Evolutionary conservation across 805 yeast genomes (phyloP).

Genomic region (Dipodascopsis uninucleata): DNA sequence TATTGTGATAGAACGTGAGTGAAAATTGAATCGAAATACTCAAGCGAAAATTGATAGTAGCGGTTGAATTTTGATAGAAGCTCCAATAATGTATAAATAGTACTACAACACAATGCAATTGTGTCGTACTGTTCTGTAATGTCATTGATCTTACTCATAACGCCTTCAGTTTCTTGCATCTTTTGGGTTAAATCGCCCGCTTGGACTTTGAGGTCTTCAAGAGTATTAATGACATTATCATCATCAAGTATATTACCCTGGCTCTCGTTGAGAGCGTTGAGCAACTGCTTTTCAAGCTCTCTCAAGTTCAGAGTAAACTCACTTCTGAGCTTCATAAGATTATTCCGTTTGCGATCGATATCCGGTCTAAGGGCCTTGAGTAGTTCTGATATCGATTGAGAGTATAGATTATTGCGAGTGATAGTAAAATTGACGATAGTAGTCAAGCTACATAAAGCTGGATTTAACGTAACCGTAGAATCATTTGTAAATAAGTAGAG

Average conservation of each 20-base stretch:
- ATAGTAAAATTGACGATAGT: slow-evolving; percentile 65
- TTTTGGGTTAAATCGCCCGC: slow-evolving; percentile 51
- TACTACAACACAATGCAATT: slow-evolving; percentile 54
- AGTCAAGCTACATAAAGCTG: slow-evolving; percentile 61
- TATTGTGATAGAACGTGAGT: slow-evolving; percentile 31
- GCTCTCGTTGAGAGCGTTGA: slow-evolving; percentile 54
- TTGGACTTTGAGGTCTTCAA: slow-evolving; percentile 65
- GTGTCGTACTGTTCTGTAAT: slow-evolving; percentile 48
- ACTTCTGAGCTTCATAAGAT: slow-evolving; percentile 52
- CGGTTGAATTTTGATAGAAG: slow-evolving; percentile 42
- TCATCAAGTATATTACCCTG: slow-evolving; percentile 66
- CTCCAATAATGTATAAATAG: slow-evolving; percentile 48
- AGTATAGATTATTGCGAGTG: slow-evolving; percentile 63
- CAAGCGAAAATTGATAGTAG: slow-evolving; percentile 59
- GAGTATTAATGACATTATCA: slow-evolving; percentile 52
- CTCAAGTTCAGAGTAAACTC: slow-evolving; percentile 56
- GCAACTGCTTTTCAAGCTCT: slow-evolving; percentile 54
- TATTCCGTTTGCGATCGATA: slow-evolving; percentile 54
- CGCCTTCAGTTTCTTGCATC: slow-evolving; percentile 50
- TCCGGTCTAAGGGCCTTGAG: slow-evolving; percentile 61
- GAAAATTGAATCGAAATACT: slow-evolving; percentile 42
- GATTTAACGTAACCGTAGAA: slow-evolving; percentile 48
- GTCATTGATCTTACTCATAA: slow-evolving; percentile 53
- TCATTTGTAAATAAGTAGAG: slow-evolving; percentile 55
- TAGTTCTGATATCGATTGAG: slow-evolving; percentile 56